A percentile compares a stretch with the other conserved stretches of the same genome.
These are phyloP conservation scores for Cladosporium colombiae DNA, from an alignment of 2,329 filamentous ascomycete species.

Conservation along the genomic window DNA sequence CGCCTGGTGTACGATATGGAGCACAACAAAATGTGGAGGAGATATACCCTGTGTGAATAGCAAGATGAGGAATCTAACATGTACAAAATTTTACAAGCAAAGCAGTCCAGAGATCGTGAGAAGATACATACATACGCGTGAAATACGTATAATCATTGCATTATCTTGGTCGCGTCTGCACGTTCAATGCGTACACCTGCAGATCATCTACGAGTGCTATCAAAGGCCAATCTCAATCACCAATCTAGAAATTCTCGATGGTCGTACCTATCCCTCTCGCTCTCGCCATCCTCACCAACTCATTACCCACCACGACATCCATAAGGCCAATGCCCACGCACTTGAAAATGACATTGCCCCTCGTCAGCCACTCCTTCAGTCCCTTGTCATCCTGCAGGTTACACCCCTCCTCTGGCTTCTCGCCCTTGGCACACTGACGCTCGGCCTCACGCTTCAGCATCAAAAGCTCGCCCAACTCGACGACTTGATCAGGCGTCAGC, in stretches of 20 bases:
- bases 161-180: background rate
- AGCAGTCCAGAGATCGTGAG: background rate
- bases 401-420: slow-evolving; percentile 31
- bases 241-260: slow-evolving; percentile 48
- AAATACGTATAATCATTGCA: background rate
- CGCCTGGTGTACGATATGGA: slow-evolving; percentile 5
- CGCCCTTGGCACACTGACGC: slow-evolving; percentile 34
- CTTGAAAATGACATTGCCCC: slow-evolving; percentile 69
- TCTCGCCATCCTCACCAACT: slow-evolving; percentile 59
- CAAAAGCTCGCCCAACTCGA: slow-evolving; percentile 82
- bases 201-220: background rate
- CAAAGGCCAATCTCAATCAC: background rate
- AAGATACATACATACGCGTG: background rate
- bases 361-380: slow-evolving; percentile 59
- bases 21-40: background rate
- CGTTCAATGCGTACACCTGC: background rate
- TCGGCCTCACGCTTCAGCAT: slow-evolving; percentile 61
- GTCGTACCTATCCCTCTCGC: slow-evolving; percentile 57
- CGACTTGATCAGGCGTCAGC: slow-evolving; percentile 71
- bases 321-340: slow-evolving; percentile 68
- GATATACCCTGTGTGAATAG: slow-evolving; percentile 13
- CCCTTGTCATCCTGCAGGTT: slow-evolving; percentile 40
- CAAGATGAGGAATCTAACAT: background rate
- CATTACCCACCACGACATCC: slow-evolving; percentile 65
- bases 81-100: background rate